Base-by-base conservation (phyloP, 2,329 filamentous ascomycete genomes). In the Exophiala alcalophila region DNA sequence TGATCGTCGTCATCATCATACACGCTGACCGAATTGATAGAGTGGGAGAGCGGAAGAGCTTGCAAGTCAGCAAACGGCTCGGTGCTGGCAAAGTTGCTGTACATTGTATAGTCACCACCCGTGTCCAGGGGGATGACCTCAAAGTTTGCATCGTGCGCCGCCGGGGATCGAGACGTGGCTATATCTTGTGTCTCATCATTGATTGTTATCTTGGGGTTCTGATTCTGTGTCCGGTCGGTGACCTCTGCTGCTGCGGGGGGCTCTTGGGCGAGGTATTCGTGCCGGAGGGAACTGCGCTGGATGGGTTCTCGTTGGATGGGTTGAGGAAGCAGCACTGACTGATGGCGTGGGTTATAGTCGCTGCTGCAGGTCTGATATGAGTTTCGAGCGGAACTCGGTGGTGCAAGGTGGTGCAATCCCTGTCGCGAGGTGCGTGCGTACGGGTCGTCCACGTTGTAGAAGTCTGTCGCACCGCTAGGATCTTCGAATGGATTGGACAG, bases 321-420 rank as follows among this genome's bases (percentile, higher is more conserved):
- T 4, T 40, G 41, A 11, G 47, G 47, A 28, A 49, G 47, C 14
- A 49, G 27, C 5, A 44, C 30, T 4, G 47, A 49, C 3, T 23
- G 34, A 7, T 46, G 38, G 6, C 41, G 42, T 4, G 38, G 47
- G 12, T 35, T 23, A n/a, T 27, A 24, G 15, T 24, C 41, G 23
- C 32, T 24, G 24, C 26, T 33, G 27, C 28, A 40, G 40, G 11
- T 36, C 18, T 36, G 34, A 32, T 44, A 44, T 11, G 46, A 44
- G 27, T 30, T 29, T 15, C 46, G 35, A 19, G n/a, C 36, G 12
- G 31, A 37, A 4, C 11, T 31, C 10, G 37, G 31, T 23, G 46
- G 32, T 11, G 38, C 39, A 6, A 45, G 38, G 23, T 40, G 42
- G 26, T 27, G 34, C 18, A 35, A 21, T 21, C 40, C 35, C 10